Base-by-base conservation (phyloP, 2,329 filamentous ascomycete genomes). In the Phaeophleospora eucalypticola region DNA sequence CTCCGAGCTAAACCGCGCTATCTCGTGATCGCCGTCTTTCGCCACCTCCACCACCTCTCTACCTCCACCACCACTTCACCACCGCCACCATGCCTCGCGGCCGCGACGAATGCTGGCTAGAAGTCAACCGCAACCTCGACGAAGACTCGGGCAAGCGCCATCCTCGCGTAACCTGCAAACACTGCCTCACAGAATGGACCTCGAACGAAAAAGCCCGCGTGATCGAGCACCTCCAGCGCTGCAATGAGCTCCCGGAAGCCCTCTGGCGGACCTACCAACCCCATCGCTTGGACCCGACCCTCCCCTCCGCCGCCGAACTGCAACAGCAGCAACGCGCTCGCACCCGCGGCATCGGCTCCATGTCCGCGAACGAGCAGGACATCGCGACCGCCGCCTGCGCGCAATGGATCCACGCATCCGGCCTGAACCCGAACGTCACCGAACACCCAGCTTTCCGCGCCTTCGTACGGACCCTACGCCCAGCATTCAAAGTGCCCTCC, bases 261-360 rank as follows among this genome's bases (percentile, higher is more conserved):
- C 43, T 58, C 40, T 58, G 55, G 55, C 53, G 55, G 14, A 56
- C 53, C 4, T 58, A 58, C 38, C 55, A 58, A 36, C 55, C 55
- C 15, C 55, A 58, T 27, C 55, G 55, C 10, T 46, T 58, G 14
- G 55, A 58, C 20, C 55, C 55, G 6, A 58, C 53, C 0, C 43
- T 58, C 33, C 55, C 55, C 1, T 56, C 55, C 3, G 55, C 55
- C 4, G 52, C 51, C 7, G 55, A 58, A 43, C 45, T 58, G 4
- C 55, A 58, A 43, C 51, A 51, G 41, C 55, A 58, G 29, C 53
- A 56, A 37, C 55, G 55, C 19, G 55, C 55, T 8, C 51, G 55
- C 6, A 58, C 55, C 4, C 42, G 55, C 20, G 55, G 55, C 10
- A 56, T 56, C n/a, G 55, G 49, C 6, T 52, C 53, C 40, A 58